A percentile compares a stretch with the other conserved stretches of the same genome.
These are phyloP conservation scores for Sporothrix schenckii DNA, from an alignment of 2,329 filamentous ascomycete genomes.

Conservation along the genomic window DNA sequence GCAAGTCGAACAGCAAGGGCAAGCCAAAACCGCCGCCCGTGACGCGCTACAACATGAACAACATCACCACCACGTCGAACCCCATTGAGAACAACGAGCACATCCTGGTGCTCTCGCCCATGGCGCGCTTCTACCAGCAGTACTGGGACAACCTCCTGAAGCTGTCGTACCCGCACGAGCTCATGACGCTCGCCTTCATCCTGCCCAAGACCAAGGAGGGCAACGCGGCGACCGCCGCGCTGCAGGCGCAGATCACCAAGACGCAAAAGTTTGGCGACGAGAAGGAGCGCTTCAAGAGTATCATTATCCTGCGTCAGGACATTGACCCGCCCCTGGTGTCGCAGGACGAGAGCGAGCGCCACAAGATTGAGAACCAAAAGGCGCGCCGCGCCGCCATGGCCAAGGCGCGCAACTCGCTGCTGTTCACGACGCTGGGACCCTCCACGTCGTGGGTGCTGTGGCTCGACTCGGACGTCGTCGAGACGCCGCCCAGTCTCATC, in stretches of 20 bases:
- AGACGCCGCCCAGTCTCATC: conserved; percentile 81
- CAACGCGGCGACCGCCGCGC: conserved; percentile 77
- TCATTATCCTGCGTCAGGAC: conserved; percentile 94
- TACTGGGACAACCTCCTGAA: conserved; percentile 94
- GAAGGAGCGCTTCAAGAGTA: conserved; percentile 82
- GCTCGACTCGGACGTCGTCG: conserved; percentile 90
- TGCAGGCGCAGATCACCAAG: conserved; percentile 82
- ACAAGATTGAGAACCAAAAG: conserved; percentile 91
- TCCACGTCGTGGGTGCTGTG: conserved; percentile 94
- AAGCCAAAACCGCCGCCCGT: conserved; percentile 69
- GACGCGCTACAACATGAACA: conserved; percentile 91
- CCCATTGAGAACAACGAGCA: conserved; percentile 80
- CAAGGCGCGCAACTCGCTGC: conserved; percentile 86
- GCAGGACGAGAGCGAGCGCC: conserved; percentile 84
- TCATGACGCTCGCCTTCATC: conserved; percentile 95
- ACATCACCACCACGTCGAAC: conserved; percentile 78
- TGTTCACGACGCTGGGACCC: conserved; percentile 93
- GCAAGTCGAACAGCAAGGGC: conserved; percentile 61
- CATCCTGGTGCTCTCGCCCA: conserved; percentile 87
- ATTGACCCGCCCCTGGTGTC: conserved; percentile 79
- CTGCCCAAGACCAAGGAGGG: conserved; percentile 92
- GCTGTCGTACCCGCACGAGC: conserved; percentile 86
- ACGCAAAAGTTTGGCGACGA: conserved; percentile 78
- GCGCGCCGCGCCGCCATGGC: conserved; percentile 85
- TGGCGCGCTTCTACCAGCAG: conserved; percentile 87